Conservation (phyloP, 306 rosid species). For the Malus sieversii region DNA sequence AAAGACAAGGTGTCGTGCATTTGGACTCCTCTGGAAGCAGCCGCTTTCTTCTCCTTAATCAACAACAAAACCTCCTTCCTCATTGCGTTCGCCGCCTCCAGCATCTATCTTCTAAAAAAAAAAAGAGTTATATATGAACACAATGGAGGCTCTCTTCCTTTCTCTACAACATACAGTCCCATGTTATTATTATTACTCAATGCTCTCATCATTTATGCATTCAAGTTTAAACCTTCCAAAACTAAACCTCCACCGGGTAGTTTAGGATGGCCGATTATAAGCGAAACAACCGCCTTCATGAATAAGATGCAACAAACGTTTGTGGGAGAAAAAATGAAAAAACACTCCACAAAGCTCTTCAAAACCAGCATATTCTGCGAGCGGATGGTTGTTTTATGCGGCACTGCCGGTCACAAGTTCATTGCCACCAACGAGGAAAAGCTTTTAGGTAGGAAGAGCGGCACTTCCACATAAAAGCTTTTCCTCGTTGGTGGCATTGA, state of each 20-base stretch:
- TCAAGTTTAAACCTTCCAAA: background rate
- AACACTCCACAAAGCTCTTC: slow-evolving; percentile 9
- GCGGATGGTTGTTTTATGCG: background rate
- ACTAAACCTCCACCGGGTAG: slow-evolving; percentile 12
- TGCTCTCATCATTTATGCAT: background rate
- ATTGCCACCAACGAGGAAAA: too few species aligned
- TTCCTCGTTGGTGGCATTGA: too few species aligned
- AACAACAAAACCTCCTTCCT: background rate
- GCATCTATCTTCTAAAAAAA: background rate
- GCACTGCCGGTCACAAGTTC: too few species aligned
- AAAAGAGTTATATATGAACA: background rate
- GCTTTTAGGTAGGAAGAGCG: too few species aligned
- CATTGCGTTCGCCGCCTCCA: background rate
- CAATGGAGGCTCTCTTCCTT: background rate
- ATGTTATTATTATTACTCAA: too few species aligned
- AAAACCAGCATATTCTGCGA: slow-evolving; percentile 9
- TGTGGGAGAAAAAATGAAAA: background rate
- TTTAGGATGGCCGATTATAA: slow-evolving; percentile 23
- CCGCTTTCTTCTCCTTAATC: slow-evolving; percentile 4
- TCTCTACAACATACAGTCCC: too few species aligned
- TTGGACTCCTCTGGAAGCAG: background rate
- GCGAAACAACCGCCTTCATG: slow-evolving; percentile 2
- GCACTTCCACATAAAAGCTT: too few species aligned
- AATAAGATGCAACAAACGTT: background rate
- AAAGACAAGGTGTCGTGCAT: background rate